Evolutionary conservation across 2,329 filamentous ascomycete species (phyloP).

Genomic region (Venturia pyrina): DNA sequence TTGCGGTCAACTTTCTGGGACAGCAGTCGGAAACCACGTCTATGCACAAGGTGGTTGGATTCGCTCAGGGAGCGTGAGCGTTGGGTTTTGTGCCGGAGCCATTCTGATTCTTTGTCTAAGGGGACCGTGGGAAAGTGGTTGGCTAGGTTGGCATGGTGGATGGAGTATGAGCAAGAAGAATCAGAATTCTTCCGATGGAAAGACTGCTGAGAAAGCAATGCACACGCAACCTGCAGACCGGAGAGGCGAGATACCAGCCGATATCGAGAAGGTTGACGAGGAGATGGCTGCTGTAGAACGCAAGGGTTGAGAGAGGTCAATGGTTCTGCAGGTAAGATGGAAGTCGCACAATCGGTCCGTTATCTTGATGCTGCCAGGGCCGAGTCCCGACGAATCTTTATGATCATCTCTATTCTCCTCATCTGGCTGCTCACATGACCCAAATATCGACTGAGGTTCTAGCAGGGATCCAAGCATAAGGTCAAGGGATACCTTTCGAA

Average conservation of each 20-base stretch:
- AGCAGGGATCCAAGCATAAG: background rate
- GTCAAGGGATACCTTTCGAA: background rate
- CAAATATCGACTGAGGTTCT: background rate
- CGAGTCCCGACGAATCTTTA: background rate
- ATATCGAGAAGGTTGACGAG: constrained; percentile 12
- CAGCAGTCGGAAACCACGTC: constrained; percentile 41
- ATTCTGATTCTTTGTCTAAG: constrained; percentile 37
- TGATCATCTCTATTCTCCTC: background rate
- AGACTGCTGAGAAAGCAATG: constrained; percentile 18
- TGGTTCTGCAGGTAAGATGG: background rate
- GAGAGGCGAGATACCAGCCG: background rate
- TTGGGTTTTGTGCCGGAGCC: constrained; percentile 43
- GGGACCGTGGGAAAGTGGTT: constrained; percentile 47
- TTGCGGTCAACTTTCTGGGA: constrained; percentile 63
- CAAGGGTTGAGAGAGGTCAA: background rate
- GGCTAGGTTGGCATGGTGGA: constrained; percentile 52
- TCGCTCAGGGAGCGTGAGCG: constrained; percentile 44
- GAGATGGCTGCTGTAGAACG: constrained; percentile 11
- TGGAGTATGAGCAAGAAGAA: constrained; percentile 39
- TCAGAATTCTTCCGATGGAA: constrained; percentile 30
- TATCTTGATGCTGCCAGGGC: background rate
- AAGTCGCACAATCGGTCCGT: background rate
- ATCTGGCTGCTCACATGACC: background rate
- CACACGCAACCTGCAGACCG: background rate
- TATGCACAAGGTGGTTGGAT: constrained; percentile 49